A percentile compares a stretch with the other conserved stretches of the same genome.
These are phyloP conservation scores for Agarophyton chilense DNA, from an alignment of 23 red algal species.

Conservation along the genomic window DNA sequence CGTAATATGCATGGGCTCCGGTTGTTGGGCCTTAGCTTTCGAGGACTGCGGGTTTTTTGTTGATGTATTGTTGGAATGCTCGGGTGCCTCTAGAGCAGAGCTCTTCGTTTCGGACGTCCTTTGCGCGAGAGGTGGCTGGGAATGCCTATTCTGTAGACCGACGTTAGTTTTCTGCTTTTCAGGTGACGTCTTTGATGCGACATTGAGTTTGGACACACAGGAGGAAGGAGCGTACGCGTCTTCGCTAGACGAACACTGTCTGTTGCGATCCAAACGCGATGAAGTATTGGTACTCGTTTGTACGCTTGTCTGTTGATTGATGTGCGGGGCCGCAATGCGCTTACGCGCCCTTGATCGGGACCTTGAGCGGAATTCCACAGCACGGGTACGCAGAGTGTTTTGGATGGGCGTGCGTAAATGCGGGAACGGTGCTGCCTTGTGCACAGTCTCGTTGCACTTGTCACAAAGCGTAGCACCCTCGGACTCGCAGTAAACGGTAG, in stretches of 20 bases:
- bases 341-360: not conserved
- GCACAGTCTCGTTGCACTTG: constrained; percentile 32
- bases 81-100: not conserved
- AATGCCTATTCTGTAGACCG: not conserved
- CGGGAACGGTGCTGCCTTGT: not conserved
- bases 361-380: constrained; percentile 24
- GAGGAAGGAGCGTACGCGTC: not conserved
- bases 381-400: constrained; percentile 38
- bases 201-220: not conserved
- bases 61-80: no score
- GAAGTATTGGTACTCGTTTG: not conserved
- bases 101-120: not conserved
- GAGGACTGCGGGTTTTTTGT: no score
- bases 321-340: not conserved
- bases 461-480: constrained; percentile 39
- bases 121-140: not conserved
- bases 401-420: constrained; percentile 32
- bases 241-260: not conserved
- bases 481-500: constrained; percentile 37
- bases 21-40: not conserved
- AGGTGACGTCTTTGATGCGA: not conserved
- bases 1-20: not conserved
- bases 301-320: not conserved
- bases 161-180: not conserved
- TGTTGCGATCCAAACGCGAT: not conserved